Evolutionary conservation across 2,329 filamentous ascomycete genomes (phyloP).

Genomic region (Aspergillus bombycis): DNA sequence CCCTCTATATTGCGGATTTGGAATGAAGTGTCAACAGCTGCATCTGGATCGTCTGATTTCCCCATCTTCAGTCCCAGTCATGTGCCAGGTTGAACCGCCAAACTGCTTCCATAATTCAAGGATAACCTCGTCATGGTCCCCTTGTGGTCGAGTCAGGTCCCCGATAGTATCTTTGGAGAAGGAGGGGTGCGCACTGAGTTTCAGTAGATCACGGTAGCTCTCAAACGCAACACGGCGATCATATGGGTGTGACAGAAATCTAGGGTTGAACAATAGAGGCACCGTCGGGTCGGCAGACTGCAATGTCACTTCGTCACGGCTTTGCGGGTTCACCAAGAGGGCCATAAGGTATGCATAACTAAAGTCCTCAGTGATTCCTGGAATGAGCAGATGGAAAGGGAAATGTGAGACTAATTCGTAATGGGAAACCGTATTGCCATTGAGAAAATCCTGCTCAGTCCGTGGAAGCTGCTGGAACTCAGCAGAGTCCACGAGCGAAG

Average conservation of each 20-base stretch:
- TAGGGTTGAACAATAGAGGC: constrained; percentile 58
- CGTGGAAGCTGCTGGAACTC: constrained; percentile 57
- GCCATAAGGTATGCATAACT: constrained; percentile 50
- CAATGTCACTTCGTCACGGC: constrained; percentile 55
- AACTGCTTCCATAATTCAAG: constrained; percentile 51
- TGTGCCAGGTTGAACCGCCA: constrained; percentile 56
- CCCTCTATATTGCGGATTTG: constrained; percentile 41
- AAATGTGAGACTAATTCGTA: constrained; percentile 59
- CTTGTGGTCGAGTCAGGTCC: background rate
- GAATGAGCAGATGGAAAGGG: constrained; percentile 47
- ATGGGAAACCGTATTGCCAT: constrained; percentile 56
- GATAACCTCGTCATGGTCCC: constrained; percentile 55
- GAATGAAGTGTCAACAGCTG: constrained; percentile 53
- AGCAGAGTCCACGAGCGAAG: constrained; percentile 40
- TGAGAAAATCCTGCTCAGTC: constrained; percentile 49
- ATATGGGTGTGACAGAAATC: constrained; percentile 57
- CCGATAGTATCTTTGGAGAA: constrained; percentile 50
- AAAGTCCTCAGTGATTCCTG: constrained; percentile 42
- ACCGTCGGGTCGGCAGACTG: constrained; percentile 55
- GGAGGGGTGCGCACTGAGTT: constrained; percentile 46
- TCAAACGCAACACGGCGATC: constrained; percentile 57
- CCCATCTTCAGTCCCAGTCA: constrained; percentile 65
- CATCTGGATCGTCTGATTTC: constrained; percentile 41
- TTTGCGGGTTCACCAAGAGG: constrained; percentile 60
- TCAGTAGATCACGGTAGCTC: constrained; percentile 47